Conservation (phyloP, 2,329 filamentous ascomycete genomes). For the Botrytis fabae region DNA sequence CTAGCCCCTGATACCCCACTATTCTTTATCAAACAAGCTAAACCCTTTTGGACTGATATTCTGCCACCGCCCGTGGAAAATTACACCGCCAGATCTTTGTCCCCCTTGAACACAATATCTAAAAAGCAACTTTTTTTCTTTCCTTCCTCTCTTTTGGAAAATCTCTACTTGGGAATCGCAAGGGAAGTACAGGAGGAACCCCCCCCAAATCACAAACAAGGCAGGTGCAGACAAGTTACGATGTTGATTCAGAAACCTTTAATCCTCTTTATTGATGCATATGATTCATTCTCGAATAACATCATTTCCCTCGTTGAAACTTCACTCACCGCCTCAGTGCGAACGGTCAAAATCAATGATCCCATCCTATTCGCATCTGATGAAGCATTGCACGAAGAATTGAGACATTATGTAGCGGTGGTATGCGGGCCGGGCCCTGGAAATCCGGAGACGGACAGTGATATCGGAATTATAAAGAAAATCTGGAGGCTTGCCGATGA, state of each 20-base stretch:
- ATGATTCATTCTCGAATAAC: constrained; percentile 96
- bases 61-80: constrained; percentile 15
- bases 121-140: not conserved
- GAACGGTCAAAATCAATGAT: constrained; percentile 71
- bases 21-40: not conserved
- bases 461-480: constrained; percentile 78
- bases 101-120: constrained; percentile 7
- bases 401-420: constrained; percentile 73
- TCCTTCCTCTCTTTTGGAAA: not conserved
- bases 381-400: constrained; percentile 50
- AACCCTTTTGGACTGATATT: not conserved
- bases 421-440: constrained; percentile 91
- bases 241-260: constrained; percentile 38
- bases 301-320: constrained; percentile 80
- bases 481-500: constrained; percentile 67
- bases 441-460: constrained; percentile 66
- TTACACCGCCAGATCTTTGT: constrained; percentile 19
- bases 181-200: not conserved
- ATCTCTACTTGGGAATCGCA: not conserved
- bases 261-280: constrained; percentile 90
- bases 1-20: not conserved
- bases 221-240: constrained; percentile 25
- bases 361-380: constrained; percentile 48
- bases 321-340: constrained; percentile 65
- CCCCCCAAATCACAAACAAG: not conserved